Evolutionary conservation across 805 yeast species (phyloP), one percentile per base, ranked within the genome.

Genomic region (Kuraishia capsulata): DNA sequence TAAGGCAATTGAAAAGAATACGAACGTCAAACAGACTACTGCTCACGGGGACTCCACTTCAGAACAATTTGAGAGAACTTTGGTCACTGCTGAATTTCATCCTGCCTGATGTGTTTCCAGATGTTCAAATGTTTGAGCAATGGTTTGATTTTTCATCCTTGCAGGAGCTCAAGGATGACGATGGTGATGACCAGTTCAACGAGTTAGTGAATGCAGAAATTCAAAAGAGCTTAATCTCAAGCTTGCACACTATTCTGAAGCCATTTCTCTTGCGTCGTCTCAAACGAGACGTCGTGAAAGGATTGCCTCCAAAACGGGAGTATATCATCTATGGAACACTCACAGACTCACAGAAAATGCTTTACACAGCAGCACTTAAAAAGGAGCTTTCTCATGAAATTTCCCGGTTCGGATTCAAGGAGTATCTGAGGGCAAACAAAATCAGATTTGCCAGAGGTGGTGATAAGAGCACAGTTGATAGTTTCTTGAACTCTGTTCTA

Each of bases 11-110:
- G 47, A 89, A 86, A 50, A 70, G 69, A 44, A 67, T 86, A 29
- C 64, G 71, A 13, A 78, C 82, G 1, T 66, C 76, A 1, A 90
- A 90, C 52, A 65, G 96, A 44, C 63, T 90, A 35, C 62, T 90
- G 20, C 62, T 90, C 11, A 90, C 98, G 0, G 98, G 98, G n/a
- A 90, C 98, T 0, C 97, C 98, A 0, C 64, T 90, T 38, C 98
- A 90, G 56, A 90, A 90, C 55, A 90, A 89, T 51, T 63, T 90
- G 41, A 73, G 81, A 38, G 97, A 92, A 59, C 62, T 92, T 29
- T 90, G 97, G 97, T 82, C 96, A 0, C 63, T 92, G 41, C 65
- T 90, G 39, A 92, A 92, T 54, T 90, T 90, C 53, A 81, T 92
- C 26, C 64, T 90, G 37, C 98, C 98, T 0, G 96, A 88, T 50